phyloP scores from a whole-genome alignment of 1,284 basidiomycete species.

The Cryptococcus jaspeensis region DNA sequence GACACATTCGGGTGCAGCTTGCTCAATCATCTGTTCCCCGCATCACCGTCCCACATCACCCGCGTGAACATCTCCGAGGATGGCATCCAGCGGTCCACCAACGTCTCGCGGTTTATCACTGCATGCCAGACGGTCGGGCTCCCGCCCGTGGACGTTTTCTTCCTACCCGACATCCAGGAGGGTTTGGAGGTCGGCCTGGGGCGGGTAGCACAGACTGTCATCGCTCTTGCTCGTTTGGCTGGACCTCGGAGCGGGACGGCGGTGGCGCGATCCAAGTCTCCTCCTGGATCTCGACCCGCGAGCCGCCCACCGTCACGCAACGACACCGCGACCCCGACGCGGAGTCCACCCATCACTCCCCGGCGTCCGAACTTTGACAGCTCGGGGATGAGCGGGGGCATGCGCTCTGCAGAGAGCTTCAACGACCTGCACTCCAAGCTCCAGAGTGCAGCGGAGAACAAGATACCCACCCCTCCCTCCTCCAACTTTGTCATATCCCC shows the following conservation, averaged over 20 bases:
- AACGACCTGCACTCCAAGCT: conserved; percentile 22
- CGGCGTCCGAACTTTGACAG: not conserved
- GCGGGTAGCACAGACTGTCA: conserved; percentile 55
- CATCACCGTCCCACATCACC: conserved; percentile 34
- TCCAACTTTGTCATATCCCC: not conserved
- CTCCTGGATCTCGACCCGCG: conserved; percentile 9
- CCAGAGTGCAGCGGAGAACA: conserved; percentile 1
- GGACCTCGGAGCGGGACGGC: conserved; percentile 38
- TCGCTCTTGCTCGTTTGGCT: conserved; percentile 63
- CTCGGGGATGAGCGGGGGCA: too few relatives aligned
- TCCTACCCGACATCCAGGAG: conserved; percentile 32
- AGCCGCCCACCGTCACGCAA: conserved; percentile 19
- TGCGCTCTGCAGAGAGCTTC: conserved; percentile 7
- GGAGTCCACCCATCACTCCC: conserved; percentile 7
- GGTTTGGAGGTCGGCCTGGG: conserved; percentile 31
- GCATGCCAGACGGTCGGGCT: conserved; percentile 39
- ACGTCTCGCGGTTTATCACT: conserved; percentile 38
- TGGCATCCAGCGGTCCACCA: conserved; percentile 31
- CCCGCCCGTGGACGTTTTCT: conserved; percentile 32
- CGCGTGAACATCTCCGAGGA: conserved; percentile 42
- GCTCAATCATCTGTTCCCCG: conserved; percentile 39
- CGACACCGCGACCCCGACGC: not conserved
- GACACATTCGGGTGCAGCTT: conserved; percentile 18
- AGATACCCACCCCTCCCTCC: conserved; percentile 16
- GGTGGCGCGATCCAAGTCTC: conserved; percentile 9